Conservation (phyloP, 345 rosid species). For the Zanthoxylum bungeanum region DNA sequence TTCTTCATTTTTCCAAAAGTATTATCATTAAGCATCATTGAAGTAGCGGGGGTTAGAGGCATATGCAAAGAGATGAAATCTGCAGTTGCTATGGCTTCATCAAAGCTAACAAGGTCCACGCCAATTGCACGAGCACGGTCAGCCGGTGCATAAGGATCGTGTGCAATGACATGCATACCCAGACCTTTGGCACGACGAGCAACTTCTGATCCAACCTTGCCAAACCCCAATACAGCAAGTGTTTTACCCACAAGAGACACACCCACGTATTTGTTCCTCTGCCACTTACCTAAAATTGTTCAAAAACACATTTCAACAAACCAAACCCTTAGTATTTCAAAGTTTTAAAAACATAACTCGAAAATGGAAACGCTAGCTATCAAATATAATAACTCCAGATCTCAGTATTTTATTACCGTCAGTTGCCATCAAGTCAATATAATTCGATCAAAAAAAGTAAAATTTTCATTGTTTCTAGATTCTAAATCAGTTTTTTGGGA, state of each 20-base stretch:
- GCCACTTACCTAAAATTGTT: conserved; percentile 64
- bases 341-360: background rate
- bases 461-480: background rate
- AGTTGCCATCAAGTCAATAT: background rate
- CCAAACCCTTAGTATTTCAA: background rate
- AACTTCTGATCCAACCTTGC: conserved; percentile 91
- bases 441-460: background rate
- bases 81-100: conserved; percentile 68
- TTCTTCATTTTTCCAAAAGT: conserved; percentile 89
- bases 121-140: conserved; percentile 89
- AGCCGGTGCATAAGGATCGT: conserved; percentile 88
- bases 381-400: too few relatives aligned
- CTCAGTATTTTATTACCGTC: background rate
- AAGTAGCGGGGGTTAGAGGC: conserved; percentile 80
- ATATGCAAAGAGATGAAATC: conserved; percentile 87
- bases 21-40: conserved; percentile 71
- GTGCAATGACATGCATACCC: conserved; percentile 86
- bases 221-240: conserved; percentile 78
- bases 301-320: background rate
- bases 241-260: conserved; percentile 89
- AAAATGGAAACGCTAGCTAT: too few relatives aligned
- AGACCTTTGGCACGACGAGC: conserved; percentile 90
- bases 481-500: background rate
- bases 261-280: conserved; percentile 78
- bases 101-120: conserved; percentile 76